Evolutionary conservation across 2,329 filamentous ascomycete genomes (phyloP), one percentile per base, ranked within the genome.

Genomic region (Cordyceps sp.): DNA sequence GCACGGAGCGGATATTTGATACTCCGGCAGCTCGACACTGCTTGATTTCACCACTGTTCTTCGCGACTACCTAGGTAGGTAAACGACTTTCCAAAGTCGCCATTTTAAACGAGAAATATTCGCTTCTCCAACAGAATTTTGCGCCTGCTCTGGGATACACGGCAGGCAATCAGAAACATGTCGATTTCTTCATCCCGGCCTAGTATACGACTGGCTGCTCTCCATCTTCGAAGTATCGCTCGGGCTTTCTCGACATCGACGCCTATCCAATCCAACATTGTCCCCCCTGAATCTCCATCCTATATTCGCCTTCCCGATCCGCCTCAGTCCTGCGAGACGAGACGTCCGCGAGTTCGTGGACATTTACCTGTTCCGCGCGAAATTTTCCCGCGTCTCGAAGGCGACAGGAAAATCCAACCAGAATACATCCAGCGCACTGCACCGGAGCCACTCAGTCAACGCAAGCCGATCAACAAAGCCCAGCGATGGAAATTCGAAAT

Each of bases 221-320:
- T 44, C 29, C 47, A 47, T 32, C 40, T 47, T 44, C n/a, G 25
- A 36, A 26, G 33, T 14, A n/a, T 40, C 12, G 37, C 45, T n/a
- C 46, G 52, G 36, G 39, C 40, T 22, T 52, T 58, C 36, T 54
- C 53, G 16, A 49, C 48, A 7, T 52, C 52, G 17, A 40, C 49
- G 32, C 40, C 51, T 29, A 53, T 56, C 46, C 35, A 49, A 47
- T 57, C 57, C 31, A 62, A 71, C 37, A 59, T 62, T 29, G 80
- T 86, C 40, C 78, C 78, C 14, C 88, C 90, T 30, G 82, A 94
- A 52, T 93, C 85, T 23, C 88, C 90, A 29, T 69, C 71, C 41
- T 96, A 80, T 62, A 80, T 96, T 57, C 74, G 83, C 42, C 64
- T 94, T 34, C 88, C 86, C 30, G 65, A 66, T 42, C 69, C 80